Percentiles rank a stretch among this genome's conserved stretches.
phyloP scores from a whole-genome alignment of 768 basidiomycete species.

The Porphyrellus cyaneotinctus region DNA sequence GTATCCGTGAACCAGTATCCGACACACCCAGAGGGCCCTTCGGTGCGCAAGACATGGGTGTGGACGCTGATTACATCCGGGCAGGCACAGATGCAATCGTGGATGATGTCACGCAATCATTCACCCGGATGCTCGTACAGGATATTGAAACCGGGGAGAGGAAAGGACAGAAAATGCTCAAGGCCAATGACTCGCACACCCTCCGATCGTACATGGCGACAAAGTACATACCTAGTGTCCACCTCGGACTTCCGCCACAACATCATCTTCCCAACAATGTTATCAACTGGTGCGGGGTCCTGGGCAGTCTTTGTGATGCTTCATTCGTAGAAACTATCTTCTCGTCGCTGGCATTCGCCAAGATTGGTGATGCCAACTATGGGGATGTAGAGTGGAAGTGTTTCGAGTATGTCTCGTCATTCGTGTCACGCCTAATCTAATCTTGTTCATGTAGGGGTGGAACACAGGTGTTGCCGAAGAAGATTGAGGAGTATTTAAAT shows the following conservation, averaged over 20 bases:
- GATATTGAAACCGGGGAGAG: slow-evolving; percentile 14
- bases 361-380: neutral
- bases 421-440: neutral
- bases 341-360: neutral
- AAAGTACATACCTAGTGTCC: slow-evolving; percentile 23
- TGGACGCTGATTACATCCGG: slow-evolving; percentile 6
- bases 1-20: slow-evolving; percentile 7
- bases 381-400: slow-evolving; percentile 4
- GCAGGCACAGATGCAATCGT: slow-evolving; percentile 18
- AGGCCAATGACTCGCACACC: slow-evolving; percentile 29
- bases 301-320: slow-evolving; percentile 23
- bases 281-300: slow-evolving; percentile 32
- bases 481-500: neutral
- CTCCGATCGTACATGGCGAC: slow-evolving; percentile 27
- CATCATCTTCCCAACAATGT: slow-evolving; percentile 19
- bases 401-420: neutral
- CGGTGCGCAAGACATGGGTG: slow-evolving; percentile 3
- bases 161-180: slow-evolving; percentile 27
- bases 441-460: neutral
- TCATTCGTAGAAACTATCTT: neutral
- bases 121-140: slow-evolving; percentile 13
- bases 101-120: slow-evolving; percentile 18
- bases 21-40: slow-evolving; percentile 1
- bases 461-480: neutral
- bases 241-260: slow-evolving; percentile 14